Conservation (phyloP, 768 basidiomycete genomes). For the Tephrocybe sp. region DNA sequence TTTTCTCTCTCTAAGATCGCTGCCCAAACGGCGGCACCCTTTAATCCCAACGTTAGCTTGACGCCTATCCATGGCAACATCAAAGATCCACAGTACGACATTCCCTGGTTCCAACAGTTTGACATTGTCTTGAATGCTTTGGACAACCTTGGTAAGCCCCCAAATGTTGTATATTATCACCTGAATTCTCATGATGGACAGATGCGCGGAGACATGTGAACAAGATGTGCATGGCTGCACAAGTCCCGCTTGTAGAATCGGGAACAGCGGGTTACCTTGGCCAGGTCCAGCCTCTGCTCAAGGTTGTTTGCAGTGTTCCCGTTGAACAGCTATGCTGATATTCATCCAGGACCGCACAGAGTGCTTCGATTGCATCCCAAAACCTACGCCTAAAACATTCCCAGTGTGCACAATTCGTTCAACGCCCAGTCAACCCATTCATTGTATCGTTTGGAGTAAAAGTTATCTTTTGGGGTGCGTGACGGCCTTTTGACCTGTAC, state of each 20-base stretch:
- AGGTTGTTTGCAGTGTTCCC: slow-evolving; percentile 45
- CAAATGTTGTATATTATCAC: neutral
- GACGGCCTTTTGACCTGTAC: neutral
- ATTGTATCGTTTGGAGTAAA: slow-evolving; percentile 99
- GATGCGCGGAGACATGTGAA: slow-evolving; percentile 96
- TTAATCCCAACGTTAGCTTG: slow-evolving; percentile 88
- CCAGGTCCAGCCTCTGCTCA: slow-evolving; percentile 92
- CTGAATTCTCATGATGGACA: slow-evolving; percentile 23
- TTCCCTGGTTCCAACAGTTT: slow-evolving; percentile 88
- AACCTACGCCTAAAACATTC: slow-evolving; percentile 91
- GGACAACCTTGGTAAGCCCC: slow-evolving; percentile 83
- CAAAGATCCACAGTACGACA: slow-evolving; percentile 87
- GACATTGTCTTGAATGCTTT: slow-evolving; percentile 94
- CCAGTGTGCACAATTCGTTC: slow-evolving; percentile 98
- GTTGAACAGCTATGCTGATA: neutral
- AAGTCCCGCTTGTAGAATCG: slow-evolving; percentile 89
- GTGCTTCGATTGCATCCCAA: slow-evolving; percentile 96
- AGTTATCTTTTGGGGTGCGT: slow-evolving; percentile 90
- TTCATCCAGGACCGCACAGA: slow-evolving; percentile 74
- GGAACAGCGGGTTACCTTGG: slow-evolving; percentile 97
- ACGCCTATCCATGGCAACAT: slow-evolving; percentile 93
- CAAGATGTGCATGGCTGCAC: slow-evolving; percentile 94
- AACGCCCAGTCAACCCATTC: slow-evolving; percentile 95
- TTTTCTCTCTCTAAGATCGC: slow-evolving; percentile 60
- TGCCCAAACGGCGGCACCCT: slow-evolving; percentile 76